Conservation (phyloP, 768 basidiomycete species). For the Lactarius akahatsu region DNA sequence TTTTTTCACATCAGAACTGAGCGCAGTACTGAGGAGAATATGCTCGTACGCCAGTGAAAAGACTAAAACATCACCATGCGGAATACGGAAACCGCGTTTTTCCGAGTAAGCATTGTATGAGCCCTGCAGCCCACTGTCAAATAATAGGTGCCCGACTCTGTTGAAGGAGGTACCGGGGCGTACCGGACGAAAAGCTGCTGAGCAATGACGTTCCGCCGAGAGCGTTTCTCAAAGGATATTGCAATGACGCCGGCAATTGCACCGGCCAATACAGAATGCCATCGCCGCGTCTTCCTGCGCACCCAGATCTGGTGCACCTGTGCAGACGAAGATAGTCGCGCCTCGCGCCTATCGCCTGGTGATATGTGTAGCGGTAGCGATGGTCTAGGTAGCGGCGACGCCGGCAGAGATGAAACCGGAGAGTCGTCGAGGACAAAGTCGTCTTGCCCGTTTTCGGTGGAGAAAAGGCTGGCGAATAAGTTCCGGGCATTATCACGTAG, state of each 20-base stretch:
- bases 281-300: slow-evolving; percentile 64
- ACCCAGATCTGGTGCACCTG: slow-evolving; percentile 63
- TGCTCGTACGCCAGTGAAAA: slow-evolving; percentile 69
- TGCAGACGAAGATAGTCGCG: slow-evolving; percentile 60
- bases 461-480: slow-evolving; percentile 35
- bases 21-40: not conserved
- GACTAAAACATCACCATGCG: slow-evolving; percentile 79
- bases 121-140: slow-evolving; percentile 78
- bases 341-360: slow-evolving; percentile 37
- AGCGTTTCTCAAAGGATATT: slow-evolving; percentile 74
- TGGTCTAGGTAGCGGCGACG: slow-evolving; percentile 30
- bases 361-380: slow-evolving; percentile 15
- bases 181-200: slow-evolving; percentile 90
- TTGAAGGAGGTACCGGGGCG: slow-evolving; percentile 31
- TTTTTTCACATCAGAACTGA: slow-evolving; percentile 32
- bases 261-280: slow-evolving; percentile 82
- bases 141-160: not conserved
- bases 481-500: slow-evolving; percentile 27
- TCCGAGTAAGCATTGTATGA: slow-evolving; percentile 78
- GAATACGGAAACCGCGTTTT: slow-evolving; percentile 65
- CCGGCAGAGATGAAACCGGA: slow-evolving; percentile 25
- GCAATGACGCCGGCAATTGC: slow-evolving; percentile 69
- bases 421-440: slow-evolving; percentile 32
- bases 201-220: slow-evolving; percentile 63
- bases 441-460: slow-evolving; percentile 23